Percentiles rank a stretch among this genome's conserved stretches.
Conservation (phyloP, 2,329 filamentous ascomycete genomes). For the Talaromyces piceae region DNA sequence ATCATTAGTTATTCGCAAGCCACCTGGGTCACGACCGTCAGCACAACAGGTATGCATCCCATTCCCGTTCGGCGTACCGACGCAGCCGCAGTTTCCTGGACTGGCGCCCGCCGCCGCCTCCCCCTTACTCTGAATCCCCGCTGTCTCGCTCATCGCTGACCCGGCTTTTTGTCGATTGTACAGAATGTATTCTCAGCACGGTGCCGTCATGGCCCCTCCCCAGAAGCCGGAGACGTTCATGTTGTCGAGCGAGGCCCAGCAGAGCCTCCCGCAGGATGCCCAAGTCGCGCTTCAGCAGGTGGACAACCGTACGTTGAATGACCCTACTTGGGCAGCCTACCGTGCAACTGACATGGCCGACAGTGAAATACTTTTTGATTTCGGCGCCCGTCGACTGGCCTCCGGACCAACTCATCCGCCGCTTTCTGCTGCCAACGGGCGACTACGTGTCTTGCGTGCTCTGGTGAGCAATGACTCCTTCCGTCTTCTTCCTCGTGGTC, state of each 20-base stretch:
- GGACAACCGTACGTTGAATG: slow-evolving; percentile 70
- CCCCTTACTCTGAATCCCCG: no score
- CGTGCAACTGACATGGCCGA: slow-evolving; percentile 13
- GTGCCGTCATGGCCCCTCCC: slow-evolving; percentile 75
- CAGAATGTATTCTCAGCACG: slow-evolving; percentile 66
- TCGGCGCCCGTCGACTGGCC: slow-evolving; percentile 98
- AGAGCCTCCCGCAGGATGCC: slow-evolving; percentile 90
- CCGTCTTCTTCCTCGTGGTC: no score
- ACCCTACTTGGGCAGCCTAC: background rate
- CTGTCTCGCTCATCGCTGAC: no score
- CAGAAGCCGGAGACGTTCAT: slow-evolving; percentile 99
- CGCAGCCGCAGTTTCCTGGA: background rate
- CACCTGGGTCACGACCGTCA: slow-evolving; percentile 2
- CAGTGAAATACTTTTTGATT: slow-evolving; percentile 99
- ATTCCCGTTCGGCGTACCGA: background rate
- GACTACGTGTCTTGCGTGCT: slow-evolving; percentile 98
- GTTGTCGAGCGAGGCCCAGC: slow-evolving; percentile 93
- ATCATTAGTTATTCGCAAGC: background rate
- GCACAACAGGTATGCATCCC: background rate
- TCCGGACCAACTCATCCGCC: slow-evolving; percentile 89
- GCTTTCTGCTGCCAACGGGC: slow-evolving; percentile 90
- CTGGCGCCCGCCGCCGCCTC: no score
- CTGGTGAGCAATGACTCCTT: slow-evolving; percentile 66
- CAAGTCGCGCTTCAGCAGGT: slow-evolving; percentile 97
- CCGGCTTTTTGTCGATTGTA: slow-evolving; percentile 1